Evolutionary conservation across 2,329 filamentous ascomycete species (phyloP), one percentile per base, ranked within the genome.

Genomic region (Claviceps sp.): DNA sequence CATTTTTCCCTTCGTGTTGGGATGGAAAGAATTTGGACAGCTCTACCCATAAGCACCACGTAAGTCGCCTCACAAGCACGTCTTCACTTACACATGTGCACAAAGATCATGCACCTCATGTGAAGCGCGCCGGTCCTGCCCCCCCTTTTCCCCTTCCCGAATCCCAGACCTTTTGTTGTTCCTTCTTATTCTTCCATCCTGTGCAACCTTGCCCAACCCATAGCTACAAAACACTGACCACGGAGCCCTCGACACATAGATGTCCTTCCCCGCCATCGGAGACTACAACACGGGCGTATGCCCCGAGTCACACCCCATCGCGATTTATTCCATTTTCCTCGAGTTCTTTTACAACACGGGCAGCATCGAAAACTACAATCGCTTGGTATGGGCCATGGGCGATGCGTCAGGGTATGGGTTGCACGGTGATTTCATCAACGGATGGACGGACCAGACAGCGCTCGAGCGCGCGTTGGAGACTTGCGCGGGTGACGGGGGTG

Each of bases 1-100:
- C 80, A 20, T 75, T 73, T 60, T 81, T 82, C 61, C 79, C 78
- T 1, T 73, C 73, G 4, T 83, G 80, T 68, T 83, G 80, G 80
- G 72, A 84, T 54, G 80, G 80, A 37, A 66, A 68, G 45, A 73
- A 80, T 55, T 58, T 78, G 22, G 78, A 82, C 59, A 71, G 71
- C 6, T 47, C 66, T 1, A 69, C 80, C 61, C 78, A 82, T 62
- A 74, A 72, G 58, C 75, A 66, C 49, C 80, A 82, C 57, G 71
- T 82, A 55, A 50, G 56, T 34, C 40, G 3, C 4, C 16, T n/a
- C n/a, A 7, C n/a, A 4, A 9, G 17, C 16, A 40, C 39, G 3
- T 17, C 6, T 4, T n/a, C 16, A 40, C n/a, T 9, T 1, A 11
- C 9, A 34, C 9, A 9, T 34, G 9, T 34, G 29, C 29, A 11